Evolutionary conservation across 306 rosid genomes (phyloP), one percentile per base, ranked within the genome.

Genomic region (Prunus campanulata): DNA sequence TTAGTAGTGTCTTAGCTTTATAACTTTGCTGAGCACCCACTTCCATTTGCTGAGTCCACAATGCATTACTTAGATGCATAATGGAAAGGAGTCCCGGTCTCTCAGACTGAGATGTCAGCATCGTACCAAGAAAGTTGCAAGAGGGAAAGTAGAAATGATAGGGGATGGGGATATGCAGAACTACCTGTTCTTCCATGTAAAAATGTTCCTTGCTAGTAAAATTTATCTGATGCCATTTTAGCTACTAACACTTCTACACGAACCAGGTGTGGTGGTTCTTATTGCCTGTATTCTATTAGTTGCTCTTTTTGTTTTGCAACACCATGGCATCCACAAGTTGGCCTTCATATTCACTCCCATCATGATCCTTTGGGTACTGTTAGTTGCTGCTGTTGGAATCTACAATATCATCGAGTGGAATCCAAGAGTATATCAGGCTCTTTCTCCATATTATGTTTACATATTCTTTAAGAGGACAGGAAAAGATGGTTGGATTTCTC

Each of bases 361-460:
- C 77, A 47, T 89, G 81, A 84, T 91, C 84, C 68, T 93, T 39
- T 93, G 98, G 98, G 72, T 89, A 83, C 83, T 93, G 61, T 75
- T 80, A 51, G 86, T 89, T 78, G 82, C 84, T 76, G n/a, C 55
- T 76, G 74, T 91, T 73, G 98, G 98, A 80, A 60, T 89, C 87
- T 93, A 86, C 88, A 93, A 93, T 85, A 77, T 89, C 71, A 67
- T 89, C 65, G 64, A 82, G 84, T 93, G 98, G 98, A 91, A 93
- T 80, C 90, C 91, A 70, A 78, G 85, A 56, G 76, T 89, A 74
- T 93, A 91, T 78, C 86, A 77, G 79, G 98, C 97, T 82, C 84
- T 91, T 84, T 93, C 96, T 81, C 97, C 98, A 9, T 86, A 87
- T 82, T 91, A 88, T 75, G 74, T 89, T 67, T 93, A 85, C 87